Percentiles rank a stretch among this genome's conserved stretches.
Conservation (phyloP, 140 eudicot genomes). For the Flaveria floridana region DNA sequence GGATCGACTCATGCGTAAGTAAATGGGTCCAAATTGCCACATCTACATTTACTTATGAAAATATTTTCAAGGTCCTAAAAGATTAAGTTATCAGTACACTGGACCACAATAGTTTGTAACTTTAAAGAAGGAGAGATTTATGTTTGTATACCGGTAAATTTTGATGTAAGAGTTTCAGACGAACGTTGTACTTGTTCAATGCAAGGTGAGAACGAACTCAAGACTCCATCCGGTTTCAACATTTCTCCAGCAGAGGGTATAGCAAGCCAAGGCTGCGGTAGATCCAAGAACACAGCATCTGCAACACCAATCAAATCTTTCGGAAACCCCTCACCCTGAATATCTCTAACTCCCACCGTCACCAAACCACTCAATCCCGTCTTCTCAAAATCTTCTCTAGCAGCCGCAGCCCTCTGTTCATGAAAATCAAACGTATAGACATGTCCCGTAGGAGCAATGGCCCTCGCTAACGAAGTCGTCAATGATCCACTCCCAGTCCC, state of each 20-base stretch:
- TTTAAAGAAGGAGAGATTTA: background rate
- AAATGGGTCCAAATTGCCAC: background rate
- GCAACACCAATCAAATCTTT: slow-evolving; percentile 61
- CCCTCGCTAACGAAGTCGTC: slow-evolving; percentile 77
- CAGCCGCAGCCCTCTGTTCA: slow-evolving; percentile 83
- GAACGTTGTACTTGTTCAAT: slow-evolving; percentile 98
- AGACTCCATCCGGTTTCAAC: slow-evolving; percentile 78
- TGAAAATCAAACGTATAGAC: slow-evolving; percentile 95
- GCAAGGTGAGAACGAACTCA: slow-evolving; percentile 99
- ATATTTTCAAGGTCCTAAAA: slow-evolving; percentile 4
- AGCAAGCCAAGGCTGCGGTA: slow-evolving; percentile 98
- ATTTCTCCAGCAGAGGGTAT: slow-evolving; percentile 86
- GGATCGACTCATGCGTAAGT: background rate
- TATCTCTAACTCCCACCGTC: slow-evolving; percentile 92
- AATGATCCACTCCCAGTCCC: slow-evolving; percentile 97
- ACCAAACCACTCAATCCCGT: slow-evolving; percentile 71
- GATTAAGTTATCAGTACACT: background rate
- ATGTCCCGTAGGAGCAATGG: slow-evolving; percentile 80
- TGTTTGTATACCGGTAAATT: slow-evolving; percentile 60
- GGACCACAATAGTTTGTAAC: background rate
- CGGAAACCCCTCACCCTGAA: slow-evolving; percentile 95
- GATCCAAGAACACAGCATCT: slow-evolving; percentile 86
- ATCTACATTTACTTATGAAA: background rate
- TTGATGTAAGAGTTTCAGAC: slow-evolving; percentile 64
- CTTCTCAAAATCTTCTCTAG: slow-evolving; percentile 85